Evolutionary conservation across 371 early-diverging fungal genomes (phyloP).

Genomic region (Mortierella sp.): DNA sequence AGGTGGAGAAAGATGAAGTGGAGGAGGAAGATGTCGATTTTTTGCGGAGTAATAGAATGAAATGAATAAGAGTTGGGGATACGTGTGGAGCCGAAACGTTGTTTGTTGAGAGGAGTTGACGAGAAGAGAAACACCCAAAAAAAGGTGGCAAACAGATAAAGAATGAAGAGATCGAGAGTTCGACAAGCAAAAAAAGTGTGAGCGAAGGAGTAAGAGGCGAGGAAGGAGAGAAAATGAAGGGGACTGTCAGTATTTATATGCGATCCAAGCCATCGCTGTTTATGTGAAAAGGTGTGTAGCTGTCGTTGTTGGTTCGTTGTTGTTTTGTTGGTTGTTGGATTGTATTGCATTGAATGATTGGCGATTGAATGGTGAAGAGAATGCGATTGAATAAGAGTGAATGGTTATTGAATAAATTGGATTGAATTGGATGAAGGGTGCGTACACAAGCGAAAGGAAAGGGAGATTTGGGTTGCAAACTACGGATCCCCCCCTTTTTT

Average conservation of each 20-base stretch:
- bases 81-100: neutral
- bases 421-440: neutral
- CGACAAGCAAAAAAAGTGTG: neutral
- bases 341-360: neutral
- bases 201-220: neutral
- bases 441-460: neutral
- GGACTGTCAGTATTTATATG: neutral
- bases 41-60: neutral
- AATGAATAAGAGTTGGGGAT: no score
- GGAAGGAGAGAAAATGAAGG: neutral
- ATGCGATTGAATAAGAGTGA: neutral
- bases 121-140: neutral
- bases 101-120: neutral
- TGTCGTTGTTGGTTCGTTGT: neutral
- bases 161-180: neutral
- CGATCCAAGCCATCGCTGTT: neutral
- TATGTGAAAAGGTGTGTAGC: neutral
- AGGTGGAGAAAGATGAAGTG: neutral
- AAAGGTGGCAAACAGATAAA: neutral
- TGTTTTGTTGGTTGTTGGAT: neutral
- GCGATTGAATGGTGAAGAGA: neutral
- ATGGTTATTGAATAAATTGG: neutral
- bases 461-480: neutral
- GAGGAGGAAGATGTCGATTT: neutral
- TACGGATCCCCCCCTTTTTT: neutral